Conservation (phyloP, 805 yeast genomes). For the Saccharomycopsis sp. region DNA sequence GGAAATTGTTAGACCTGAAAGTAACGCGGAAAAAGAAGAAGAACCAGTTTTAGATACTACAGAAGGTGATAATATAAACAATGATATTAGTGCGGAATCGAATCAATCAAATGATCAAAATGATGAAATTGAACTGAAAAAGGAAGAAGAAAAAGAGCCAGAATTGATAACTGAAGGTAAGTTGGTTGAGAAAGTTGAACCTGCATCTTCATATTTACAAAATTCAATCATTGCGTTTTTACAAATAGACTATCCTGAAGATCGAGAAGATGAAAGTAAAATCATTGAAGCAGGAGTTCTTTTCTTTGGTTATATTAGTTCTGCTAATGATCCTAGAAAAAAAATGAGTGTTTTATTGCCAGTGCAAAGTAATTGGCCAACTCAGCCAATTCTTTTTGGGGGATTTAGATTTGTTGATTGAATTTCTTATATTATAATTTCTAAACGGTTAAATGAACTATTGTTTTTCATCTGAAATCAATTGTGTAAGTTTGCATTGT, state of each 20-base stretch:
- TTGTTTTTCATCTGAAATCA: background rate
- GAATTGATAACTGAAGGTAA: background rate
- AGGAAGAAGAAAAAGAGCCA: background rate
- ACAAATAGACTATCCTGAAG: constrained; percentile 33
- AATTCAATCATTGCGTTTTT: constrained; percentile 66
- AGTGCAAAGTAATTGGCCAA: constrained; percentile 78
- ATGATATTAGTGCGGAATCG: background rate
- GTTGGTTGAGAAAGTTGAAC: constrained; percentile 23
- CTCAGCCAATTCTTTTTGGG: constrained; percentile 64
- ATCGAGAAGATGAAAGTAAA: constrained; percentile 34
- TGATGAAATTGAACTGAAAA: background rate
- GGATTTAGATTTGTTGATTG: constrained; percentile 75
- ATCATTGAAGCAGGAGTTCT: constrained; percentile 47
- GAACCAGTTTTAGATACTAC: background rate
- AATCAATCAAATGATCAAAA: background rate
- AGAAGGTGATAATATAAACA: background rate
- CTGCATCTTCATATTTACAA: constrained; percentile 47
- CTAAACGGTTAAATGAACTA: background rate
- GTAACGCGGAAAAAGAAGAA: background rate
- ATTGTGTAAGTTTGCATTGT: background rate
- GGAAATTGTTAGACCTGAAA: background rate
- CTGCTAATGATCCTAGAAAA: constrained; percentile 65
- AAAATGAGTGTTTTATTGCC: constrained; percentile 71
- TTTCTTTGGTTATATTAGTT: constrained; percentile 67
- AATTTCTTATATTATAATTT: background rate